Evolutionary conservation across 345 rosid species (phyloP), one percentile per base, ranked within the genome.

Genomic region (Hevea brasiliensis): DNA sequence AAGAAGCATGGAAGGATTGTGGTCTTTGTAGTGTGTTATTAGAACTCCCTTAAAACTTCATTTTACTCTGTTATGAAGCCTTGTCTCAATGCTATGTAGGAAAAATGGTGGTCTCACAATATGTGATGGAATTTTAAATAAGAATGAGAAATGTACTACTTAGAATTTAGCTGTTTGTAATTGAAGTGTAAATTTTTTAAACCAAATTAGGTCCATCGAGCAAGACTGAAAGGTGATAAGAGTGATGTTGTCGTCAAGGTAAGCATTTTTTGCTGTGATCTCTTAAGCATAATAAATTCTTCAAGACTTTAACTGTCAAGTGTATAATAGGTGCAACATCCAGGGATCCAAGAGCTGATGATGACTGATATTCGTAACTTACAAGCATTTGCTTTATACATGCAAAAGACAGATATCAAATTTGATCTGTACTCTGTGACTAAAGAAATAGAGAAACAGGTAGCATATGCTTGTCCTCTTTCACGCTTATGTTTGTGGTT

Each of bases 381-480:
- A 84, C 98, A 94, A 85, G 89, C 91, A 68, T 90, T 94, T 76
- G 98, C 98, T 67, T 82, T 89, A 41, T 94, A 86, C 92, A 86
- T 94, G 83, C 98, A 94, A 79, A 94, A 81, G 85, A 86, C 91
- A 27, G 98, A 94, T 81, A 78, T 94, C 79, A 92, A 88, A 77
- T 94, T 94, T 79, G 98, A 94, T 75, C 71, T 94, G 55, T 88
- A 72, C 81, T 92, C 97, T 37, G 77, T 94, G 72, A 88, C 88
- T 23, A 94, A 89, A 81, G 98, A 90, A 79, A 94, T 94, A 91
- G 98, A 92, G 85, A 94, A 84, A 84, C 98, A 94, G 98, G 98
- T 59, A 26, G 27, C 57, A 18, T 32, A 45, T 72, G 68, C 41
- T 41, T 44, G 18, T 64, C 18, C 71, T 47, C 10, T 60, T 62